Evolutionary conservation across 306 rosid species (phyloP).

Genomic region (Prosopis cineraria): DNA sequence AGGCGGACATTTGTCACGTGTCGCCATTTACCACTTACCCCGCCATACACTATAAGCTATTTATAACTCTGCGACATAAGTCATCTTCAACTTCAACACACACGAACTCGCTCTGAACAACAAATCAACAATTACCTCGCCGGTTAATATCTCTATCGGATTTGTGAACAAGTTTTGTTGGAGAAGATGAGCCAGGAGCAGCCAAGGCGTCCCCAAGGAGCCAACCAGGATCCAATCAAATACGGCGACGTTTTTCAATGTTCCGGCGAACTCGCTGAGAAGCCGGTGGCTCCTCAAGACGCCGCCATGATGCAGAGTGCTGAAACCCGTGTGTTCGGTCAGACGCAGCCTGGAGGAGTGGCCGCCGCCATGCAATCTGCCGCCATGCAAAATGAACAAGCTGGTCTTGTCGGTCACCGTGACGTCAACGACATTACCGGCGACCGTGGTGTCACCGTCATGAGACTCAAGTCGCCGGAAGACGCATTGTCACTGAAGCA

Average conservation of each 20-base stretch:
- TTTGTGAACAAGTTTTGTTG: neutral
- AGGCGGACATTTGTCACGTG: neutral
- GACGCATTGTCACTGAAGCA: constrained; percentile 60
- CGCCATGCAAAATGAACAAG: constrained; percentile 54
- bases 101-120: neutral
- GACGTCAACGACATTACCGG: constrained; percentile 53
- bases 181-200: constrained; percentile 65
- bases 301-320: constrained; percentile 91
- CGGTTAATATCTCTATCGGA: neutral
- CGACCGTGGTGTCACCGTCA: constrained; percentile 56
- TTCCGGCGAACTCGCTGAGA: constrained; percentile 56
- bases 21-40: no score
- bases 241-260: constrained; percentile 71
- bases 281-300: constrained; percentile 62
- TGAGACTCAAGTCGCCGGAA: constrained; percentile 54
- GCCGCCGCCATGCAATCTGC: constrained; percentile 73
- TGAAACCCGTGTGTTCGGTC: constrained; percentile 52
- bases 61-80: neutral
- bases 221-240: constrained; percentile 45
- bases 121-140: neutral
- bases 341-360: constrained; percentile 57
- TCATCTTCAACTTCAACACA: neutral
- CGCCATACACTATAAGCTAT: neutral
- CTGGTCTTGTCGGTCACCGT: constrained; percentile 50
- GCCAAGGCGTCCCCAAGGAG: constrained; percentile 41